phyloP scores from a whole-genome alignment of 2,329 filamentous ascomycete genomes.

The Monilinia fructicola region DNA sequence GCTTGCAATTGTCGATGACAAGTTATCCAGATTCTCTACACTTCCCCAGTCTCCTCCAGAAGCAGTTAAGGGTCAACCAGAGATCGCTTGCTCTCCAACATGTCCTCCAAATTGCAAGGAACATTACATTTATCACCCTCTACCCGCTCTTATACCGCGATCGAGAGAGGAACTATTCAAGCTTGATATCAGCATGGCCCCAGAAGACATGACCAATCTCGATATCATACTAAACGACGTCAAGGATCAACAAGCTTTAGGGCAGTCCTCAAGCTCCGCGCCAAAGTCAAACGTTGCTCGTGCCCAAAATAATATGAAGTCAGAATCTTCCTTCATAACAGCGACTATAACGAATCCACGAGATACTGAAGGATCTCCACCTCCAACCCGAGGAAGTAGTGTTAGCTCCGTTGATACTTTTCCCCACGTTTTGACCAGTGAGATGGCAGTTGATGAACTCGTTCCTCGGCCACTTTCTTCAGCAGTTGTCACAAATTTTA shows the following conservation, averaged over 20 bases:
- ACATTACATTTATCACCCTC: slow-evolving; percentile 16
- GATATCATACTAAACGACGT: slow-evolving; percentile 7
- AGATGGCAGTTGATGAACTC: slow-evolving; percentile 27
- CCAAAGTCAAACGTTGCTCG: neutral
- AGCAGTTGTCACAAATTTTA: slow-evolving; percentile 36
- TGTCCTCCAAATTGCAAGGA: slow-evolving; percentile 22
- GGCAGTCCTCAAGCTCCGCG: neutral
- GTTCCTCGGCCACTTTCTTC: slow-evolving; percentile 28
- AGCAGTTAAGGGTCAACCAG: slow-evolving; percentile 4
- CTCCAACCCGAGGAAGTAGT: slow-evolving; percentile 28
- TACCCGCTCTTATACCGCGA: neutral
- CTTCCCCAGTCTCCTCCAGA: slow-evolving; percentile 22
- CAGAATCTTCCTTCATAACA: slow-evolving; percentile 21
- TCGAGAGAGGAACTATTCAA: neutral
- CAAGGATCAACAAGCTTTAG: neutral
- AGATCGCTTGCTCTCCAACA: slow-evolving; percentile 18
- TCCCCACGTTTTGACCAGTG: slow-evolving; percentile 31
- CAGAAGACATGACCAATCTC: neutral
- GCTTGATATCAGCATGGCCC: slow-evolving; percentile 1
- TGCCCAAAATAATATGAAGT: slow-evolving; percentile 11
- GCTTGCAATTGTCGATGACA: neutral
- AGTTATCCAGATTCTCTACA: slow-evolving; percentile 15
- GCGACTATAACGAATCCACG: slow-evolving; percentile 16
- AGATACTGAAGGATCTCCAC: slow-evolving; percentile 21
- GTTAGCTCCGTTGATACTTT: slow-evolving; percentile 32